These are phyloP conservation scores for Sporormia fimetaria DNA, from an alignment of 495 filamentous ascomycete species.

Conservation along the genomic window DNA sequence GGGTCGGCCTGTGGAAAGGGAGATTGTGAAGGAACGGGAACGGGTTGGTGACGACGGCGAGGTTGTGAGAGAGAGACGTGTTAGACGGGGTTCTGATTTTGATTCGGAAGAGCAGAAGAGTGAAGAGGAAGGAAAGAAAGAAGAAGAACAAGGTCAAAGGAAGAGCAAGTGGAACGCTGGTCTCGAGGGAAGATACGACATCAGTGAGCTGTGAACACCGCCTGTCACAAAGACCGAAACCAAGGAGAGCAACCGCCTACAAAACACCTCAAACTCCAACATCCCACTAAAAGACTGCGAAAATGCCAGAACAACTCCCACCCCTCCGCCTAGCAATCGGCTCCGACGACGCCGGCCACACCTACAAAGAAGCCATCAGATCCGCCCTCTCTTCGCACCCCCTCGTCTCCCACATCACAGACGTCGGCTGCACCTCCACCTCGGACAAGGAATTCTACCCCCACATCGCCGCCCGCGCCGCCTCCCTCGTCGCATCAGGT, in stretches of 20 bases:
- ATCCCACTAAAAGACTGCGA: too few species aligned
- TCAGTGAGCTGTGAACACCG: not conserved
- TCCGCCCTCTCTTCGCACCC: slow-evolving; percentile 54
- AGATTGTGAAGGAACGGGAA: not conserved
- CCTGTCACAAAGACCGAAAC: not conserved
- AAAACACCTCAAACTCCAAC: not conserved
- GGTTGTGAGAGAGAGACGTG: too few species aligned
- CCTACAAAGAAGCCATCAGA: slow-evolving; percentile 72
- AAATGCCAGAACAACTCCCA: too few species aligned
- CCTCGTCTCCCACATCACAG: slow-evolving; percentile 54
- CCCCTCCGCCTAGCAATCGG: slow-evolving; percentile 49
- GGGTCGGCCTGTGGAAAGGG: not conserved
- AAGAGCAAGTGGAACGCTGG: slow-evolving; percentile 2
- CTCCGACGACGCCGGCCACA: slow-evolving; percentile 62
- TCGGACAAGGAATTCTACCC: slow-evolving; percentile 77
- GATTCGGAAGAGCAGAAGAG: too few species aligned
- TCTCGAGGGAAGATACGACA: slow-evolving; percentile 1
- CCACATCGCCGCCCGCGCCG: slow-evolving; percentile 62
- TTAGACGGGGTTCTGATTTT: too few species aligned
- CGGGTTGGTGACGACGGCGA: not conserved
- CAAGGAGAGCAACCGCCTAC: not conserved
- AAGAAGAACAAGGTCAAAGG: not conserved
- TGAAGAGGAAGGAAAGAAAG: not conserved
- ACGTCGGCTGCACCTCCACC: slow-evolving; percentile 54
- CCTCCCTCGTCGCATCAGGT: slow-evolving; percentile 54